phyloP scores from a whole-genome alignment of 768 basidiomycete genomes.

The Saitozyma sp. region DNA sequence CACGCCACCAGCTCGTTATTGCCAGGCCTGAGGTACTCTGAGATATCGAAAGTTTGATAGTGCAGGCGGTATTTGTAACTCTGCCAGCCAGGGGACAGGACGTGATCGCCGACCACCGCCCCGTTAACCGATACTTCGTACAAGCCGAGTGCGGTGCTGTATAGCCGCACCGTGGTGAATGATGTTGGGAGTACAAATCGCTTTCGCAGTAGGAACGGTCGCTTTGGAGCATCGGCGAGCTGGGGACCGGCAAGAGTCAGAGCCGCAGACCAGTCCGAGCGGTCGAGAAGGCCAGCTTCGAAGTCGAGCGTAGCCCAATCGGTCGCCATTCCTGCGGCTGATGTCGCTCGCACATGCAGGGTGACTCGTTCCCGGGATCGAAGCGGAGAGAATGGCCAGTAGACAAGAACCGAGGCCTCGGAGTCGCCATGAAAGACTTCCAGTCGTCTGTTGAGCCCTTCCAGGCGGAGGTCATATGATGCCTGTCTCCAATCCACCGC shows the following conservation, averaged over 20 bases:
- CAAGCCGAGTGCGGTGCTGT: conserved; percentile 43
- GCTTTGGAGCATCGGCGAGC: conserved; percentile 12
- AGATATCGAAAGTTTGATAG: conserved; percentile 45
- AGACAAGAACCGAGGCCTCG: conserved; percentile 17
- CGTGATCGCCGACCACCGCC: conserved; percentile 32
- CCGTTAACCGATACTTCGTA: conserved; percentile 47
- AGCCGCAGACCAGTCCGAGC: conserved; percentile 26
- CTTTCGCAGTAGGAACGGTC: conserved; percentile 30
- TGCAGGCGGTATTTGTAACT: conserved; percentile 40
- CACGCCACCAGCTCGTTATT: conserved; percentile 33
- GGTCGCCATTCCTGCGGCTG: neutral
- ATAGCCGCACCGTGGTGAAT: conserved; percentile 25
- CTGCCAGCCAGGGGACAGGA: conserved; percentile 48
- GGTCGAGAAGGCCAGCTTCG: conserved; percentile 30
- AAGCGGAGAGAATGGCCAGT: conserved; percentile 28
- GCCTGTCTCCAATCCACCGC: conserved; percentile 29
- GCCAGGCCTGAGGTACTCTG: conserved; percentile 19
- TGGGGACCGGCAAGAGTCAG: conserved; percentile 8
- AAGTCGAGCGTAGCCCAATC: conserved; percentile 11
- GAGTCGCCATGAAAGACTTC: conserved; percentile 14
- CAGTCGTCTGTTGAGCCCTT: too few relatives aligned
- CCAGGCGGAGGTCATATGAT: conserved; percentile 24
- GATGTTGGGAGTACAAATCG: conserved; percentile 3
- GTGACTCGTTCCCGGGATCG: conserved; percentile 24
- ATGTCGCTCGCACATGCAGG: conserved; percentile 16